Evolutionary conservation across 129 eudicot genomes (phyloP).

Genomic region (Flaveria brownii): DNA sequence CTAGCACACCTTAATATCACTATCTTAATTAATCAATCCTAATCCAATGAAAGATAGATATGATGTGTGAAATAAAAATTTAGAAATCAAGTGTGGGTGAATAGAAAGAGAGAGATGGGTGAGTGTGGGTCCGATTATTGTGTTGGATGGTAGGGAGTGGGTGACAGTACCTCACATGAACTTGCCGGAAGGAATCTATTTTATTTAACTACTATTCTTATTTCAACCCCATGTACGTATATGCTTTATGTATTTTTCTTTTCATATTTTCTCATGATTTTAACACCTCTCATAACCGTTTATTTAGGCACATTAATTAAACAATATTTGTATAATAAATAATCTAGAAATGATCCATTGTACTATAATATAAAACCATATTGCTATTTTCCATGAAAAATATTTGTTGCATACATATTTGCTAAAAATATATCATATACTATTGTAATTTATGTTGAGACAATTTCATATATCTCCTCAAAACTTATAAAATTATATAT

Average conservation of each 20-base stretch:
- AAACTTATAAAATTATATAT: too few relatives aligned
- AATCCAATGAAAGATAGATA: conserved; percentile 5
- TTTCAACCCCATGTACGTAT: background rate
- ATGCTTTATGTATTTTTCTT: background rate
- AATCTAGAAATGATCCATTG: background rate
- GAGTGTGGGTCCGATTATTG: conserved; percentile 31
- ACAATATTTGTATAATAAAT: too few relatives aligned
- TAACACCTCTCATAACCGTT: background rate
- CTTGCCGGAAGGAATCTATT: conserved; percentile 37
- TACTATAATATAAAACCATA: background rate
- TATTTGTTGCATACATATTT: too few relatives aligned
- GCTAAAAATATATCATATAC: too few relatives aligned
- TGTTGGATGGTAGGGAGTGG: conserved; percentile 58
- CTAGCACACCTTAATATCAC: too few relatives aligned
- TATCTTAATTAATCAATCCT: background rate
- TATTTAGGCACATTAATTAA: background rate
- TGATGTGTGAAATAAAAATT: conserved; percentile 3
- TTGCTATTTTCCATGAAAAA: background rate
- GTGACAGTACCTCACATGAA: conserved; percentile 58
- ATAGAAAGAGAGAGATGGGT: conserved; percentile 40
- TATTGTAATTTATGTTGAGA: too few relatives aligned
- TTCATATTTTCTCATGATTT: background rate
- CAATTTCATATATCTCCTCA: too few relatives aligned
- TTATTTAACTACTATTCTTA: conserved; percentile 8
- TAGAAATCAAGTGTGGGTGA: conserved; percentile 19